These are phyloP conservation scores for Dipodascopsis uninucleata DNA, from an alignment of 805 yeast species.

Conservation along the genomic window DNA sequence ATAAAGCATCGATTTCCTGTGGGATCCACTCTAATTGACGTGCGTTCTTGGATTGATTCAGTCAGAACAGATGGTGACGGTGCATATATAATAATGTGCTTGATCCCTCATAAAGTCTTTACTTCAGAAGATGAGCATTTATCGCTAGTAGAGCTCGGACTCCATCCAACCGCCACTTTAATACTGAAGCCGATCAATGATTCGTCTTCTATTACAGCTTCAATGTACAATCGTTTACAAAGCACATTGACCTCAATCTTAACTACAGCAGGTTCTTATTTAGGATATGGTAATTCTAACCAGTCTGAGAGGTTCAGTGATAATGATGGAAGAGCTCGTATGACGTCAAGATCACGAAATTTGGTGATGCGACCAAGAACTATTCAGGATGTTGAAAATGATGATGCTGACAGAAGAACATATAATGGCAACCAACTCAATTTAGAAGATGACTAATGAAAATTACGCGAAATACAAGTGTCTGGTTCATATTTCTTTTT, in stretches of 20 bases:
- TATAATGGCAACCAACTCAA: conserved; percentile 57
- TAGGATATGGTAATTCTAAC: conserved; percentile 29
- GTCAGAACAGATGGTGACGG: conserved; percentile 48
- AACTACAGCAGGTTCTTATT: conserved; percentile 32
- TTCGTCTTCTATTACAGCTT: conserved; percentile 25
- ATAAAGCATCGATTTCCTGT: conserved; percentile 50
- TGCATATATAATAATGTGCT: conserved; percentile 50
- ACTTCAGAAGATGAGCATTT: conserved; percentile 57
- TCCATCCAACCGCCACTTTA: conserved; percentile 70
- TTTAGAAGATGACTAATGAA: conserved; percentile 47
- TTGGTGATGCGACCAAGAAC: conserved; percentile 14
- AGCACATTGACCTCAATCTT: conserved; percentile 25
- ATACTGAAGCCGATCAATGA: conserved; percentile 59
- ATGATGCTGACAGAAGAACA: conserved; percentile 43
- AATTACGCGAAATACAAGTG: not conserved
- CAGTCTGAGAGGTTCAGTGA: not conserved
- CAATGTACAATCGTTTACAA: conserved; percentile 21
- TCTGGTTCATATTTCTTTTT: not conserved
- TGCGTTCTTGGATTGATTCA: conserved; percentile 57
- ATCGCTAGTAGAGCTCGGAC: conserved; percentile 51
- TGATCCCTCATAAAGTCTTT: conserved; percentile 61
- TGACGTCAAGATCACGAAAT: conserved; percentile 8
- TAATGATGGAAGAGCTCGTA: not conserved
- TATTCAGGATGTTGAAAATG: conserved; percentile 29
- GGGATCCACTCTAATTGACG: conserved; percentile 48